Percentiles rank a stretch among this genome's conserved stretches.
Conservation (phyloP, 2,329 filamentous ascomycete species). For the Raffaelea albimanens region DNA sequence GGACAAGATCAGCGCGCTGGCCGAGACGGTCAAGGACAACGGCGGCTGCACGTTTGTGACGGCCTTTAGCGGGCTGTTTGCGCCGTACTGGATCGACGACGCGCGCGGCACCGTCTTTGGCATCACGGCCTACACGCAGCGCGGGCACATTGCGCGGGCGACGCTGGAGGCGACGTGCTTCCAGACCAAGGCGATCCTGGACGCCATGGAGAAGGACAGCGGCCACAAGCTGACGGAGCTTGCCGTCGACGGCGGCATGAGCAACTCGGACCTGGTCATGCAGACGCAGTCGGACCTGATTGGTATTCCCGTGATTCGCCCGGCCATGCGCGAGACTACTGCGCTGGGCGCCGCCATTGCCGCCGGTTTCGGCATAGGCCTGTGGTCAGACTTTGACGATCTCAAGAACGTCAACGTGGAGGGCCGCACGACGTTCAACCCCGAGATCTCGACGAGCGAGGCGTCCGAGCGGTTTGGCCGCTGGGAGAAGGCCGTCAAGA, state of each 20-base stretch:
- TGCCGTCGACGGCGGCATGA: conserved; percentile 83
- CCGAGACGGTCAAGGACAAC: conserved; percentile 54
- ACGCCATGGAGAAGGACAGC: conserved; percentile 83
- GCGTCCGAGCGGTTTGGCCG: conserved; percentile 34
- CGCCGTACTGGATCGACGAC: conserved; percentile 92
- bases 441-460: conserved; percentile 40
- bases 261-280: conserved; percentile 82
- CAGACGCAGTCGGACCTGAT: conserved; percentile 83
- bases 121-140: conserved; percentile 76
- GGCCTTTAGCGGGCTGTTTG: conserved; percentile 83
- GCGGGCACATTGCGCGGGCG: conserved; percentile 78
- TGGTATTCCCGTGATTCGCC: conserved; percentile 71
- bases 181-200: conserved; percentile 84
- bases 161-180: conserved; percentile 88
- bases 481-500: conserved; percentile 49
- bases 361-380: conserved; percentile 70
- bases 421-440: conserved; percentile 61
- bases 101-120: conserved; percentile 83
- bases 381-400: conserved; percentile 69
- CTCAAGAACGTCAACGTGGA: conserved; percentile 62
- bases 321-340: conserved; percentile 84
- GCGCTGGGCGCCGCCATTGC: conserved; percentile 82
- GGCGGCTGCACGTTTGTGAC: conserved; percentile 83
- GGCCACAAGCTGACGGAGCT: conserved; percentile 64
- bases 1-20: conserved; percentile 39